Base-by-base conservation (phyloP, 495 filamentous ascomycete genomes). In the Aspergillus bridgeri region DNA sequence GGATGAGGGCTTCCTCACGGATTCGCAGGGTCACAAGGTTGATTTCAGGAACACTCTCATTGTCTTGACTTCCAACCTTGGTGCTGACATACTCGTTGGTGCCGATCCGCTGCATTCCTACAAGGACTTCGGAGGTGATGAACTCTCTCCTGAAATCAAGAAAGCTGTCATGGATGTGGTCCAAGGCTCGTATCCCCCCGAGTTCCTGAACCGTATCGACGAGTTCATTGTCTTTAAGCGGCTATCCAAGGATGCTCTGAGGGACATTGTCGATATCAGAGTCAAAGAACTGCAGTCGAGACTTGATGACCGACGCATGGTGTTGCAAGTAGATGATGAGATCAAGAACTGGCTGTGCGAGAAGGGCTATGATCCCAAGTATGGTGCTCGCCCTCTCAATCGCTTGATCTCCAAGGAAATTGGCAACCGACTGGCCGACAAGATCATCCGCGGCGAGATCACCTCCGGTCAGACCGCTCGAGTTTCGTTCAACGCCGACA, bases 11-110 rank as follows among this genome's bases (percentile, higher is more conserved):
- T 97, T 93, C 77, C 81, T 98, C 23, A 96, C 94, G 5, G 94
- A 98, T 70, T 82, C 91, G 3, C 93, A 98, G 70, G 94, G 94
- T 38, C 94, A 96, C 74, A 95, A 92, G 65, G 85, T 98, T 48
- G 94, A 98, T 68, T 98, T 98, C 78, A 81, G 90, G 29, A 96
- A 96, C 68, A 97, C 93, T 17, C 86, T 98, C 60, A 96, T 98
- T 64, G 93, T 98, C 0, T 79, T 98, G 38, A 97, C 94, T 0
- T 96, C 91, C 24, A 98, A 98, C 69, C 85, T 98, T 42, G 92
- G 64, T 17, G 79, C 79, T 11, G 71, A 78, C 27, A 77, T 82
- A 19, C 66, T 83, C 8, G 74, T 81, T 9, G 74, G 75, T 42
- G 67, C 63, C 25, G 76, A 78, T 53, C 72, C 73, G 5, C 57